These are phyloP conservation scores for Leccinum pseudoinsigne DNA, from an alignment of 1,284 basidiomycete species.

Conservation along the genomic window DNA sequence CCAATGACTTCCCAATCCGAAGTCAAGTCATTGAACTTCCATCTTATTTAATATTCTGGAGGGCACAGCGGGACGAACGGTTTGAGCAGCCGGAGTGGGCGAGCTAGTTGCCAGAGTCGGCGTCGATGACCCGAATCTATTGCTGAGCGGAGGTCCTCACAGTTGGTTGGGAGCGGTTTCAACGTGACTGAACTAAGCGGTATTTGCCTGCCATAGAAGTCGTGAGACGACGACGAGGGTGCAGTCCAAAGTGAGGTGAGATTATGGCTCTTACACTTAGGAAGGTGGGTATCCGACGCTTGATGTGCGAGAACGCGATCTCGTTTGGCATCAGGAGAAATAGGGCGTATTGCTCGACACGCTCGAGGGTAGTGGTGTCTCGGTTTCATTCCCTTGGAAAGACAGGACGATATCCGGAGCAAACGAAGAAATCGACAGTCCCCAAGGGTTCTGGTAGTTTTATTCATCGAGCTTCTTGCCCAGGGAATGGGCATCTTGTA, in stretches of 20 bases:
- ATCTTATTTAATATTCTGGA: constrained; percentile 49
- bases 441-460: constrained; percentile 51
- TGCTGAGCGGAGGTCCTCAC: constrained; percentile 71
- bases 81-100: constrained; percentile 33
- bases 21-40: constrained; percentile 50
- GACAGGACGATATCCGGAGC: constrained; percentile 60
- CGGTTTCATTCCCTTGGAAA: constrained; percentile 41
- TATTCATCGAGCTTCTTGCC: constrained; percentile 72
- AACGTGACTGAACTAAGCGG: constrained; percentile 38
- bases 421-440: constrained; percentile 54
- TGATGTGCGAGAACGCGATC: constrained; percentile 71
- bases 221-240: constrained; percentile 50
- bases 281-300: constrained; percentile 62
- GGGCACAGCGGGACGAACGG: constrained; percentile 29
- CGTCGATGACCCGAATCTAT: constrained; percentile 50
- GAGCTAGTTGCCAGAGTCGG: constrained; percentile 40
- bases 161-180: constrained; percentile 66
- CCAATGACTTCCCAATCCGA: constrained; percentile 65
- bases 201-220: constrained; percentile 41
- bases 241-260: constrained; percentile 43
- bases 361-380: constrained; percentile 41
- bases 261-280: constrained; percentile 46
- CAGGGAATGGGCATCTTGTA: constrained; percentile 83
- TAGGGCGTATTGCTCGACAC: constrained; percentile 51
- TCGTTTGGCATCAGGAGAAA: constrained; percentile 48